Conservation (phyloP, 2,329 filamentous ascomycete species). For the Lasiodiplodia gonubiensis region DNA sequence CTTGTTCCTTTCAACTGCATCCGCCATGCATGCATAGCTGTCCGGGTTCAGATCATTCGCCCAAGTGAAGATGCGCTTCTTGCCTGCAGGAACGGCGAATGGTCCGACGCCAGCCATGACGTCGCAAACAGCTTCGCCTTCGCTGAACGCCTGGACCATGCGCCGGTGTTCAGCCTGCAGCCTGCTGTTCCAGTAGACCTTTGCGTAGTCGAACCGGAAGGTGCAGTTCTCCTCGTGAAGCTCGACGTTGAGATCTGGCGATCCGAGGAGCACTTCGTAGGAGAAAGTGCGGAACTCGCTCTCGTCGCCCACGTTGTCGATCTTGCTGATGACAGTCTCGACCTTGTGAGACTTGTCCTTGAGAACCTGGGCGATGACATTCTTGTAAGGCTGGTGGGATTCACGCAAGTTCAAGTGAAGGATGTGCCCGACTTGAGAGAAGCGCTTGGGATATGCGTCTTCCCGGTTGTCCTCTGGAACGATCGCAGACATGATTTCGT, state of each 20-base stretch:
- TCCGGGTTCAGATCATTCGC: constrained; percentile 97
- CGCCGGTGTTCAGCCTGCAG: constrained; percentile 88
- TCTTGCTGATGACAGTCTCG: constrained; percentile 93
- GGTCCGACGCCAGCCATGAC: constrained; percentile 98
- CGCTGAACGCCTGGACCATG: constrained; percentile 72
- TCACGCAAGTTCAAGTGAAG: constrained; percentile 89
- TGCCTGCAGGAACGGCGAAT: constrained; percentile 90
- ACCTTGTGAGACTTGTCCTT: constrained; percentile 83
- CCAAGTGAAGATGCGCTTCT: constrained; percentile 89
- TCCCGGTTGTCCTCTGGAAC: constrained; percentile 80
- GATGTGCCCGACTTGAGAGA: constrained; percentile 88
- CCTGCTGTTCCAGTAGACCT: constrained; percentile 97
- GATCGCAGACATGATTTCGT: constrained; percentile 81
- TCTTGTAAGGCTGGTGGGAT: constrained; percentile 82
- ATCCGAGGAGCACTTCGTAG: constrained; percentile 87
- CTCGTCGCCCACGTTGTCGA: constrained; percentile 82
- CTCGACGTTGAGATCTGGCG: constrained; percentile 81
- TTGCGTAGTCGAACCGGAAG: constrained; percentile 93
- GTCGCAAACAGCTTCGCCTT: constrained; percentile 90
- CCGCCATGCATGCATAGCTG: constrained; percentile 73
- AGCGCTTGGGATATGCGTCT: constrained; percentile 82
- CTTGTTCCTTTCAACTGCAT: constrained; percentile 79
- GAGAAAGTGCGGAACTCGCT: constrained; percentile 89
- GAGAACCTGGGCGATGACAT: constrained; percentile 82
- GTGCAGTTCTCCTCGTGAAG: constrained; percentile 80